These are phyloP conservation scores for Tolypocladium ophioglossoides DNA, from an alignment of 2,329 filamentous ascomycete species.

Conservation along the genomic window DNA sequence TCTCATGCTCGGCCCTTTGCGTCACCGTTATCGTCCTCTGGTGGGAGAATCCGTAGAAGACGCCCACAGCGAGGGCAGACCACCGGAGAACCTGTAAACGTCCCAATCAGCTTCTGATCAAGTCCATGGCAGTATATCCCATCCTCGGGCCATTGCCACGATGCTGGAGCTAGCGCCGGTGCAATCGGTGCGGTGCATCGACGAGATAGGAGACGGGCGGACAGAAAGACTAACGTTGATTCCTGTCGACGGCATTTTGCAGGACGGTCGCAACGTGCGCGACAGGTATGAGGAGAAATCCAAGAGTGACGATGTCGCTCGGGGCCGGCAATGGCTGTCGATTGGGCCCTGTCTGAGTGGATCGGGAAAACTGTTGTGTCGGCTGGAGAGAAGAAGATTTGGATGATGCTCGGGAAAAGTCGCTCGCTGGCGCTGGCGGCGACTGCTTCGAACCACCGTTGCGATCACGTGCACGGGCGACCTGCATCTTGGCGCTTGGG, in stretches of 20 bases:
- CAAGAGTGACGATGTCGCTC: conserved; percentile 22
- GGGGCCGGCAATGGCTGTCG: conserved; percentile 29
- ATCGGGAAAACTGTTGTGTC: conserved; percentile 28
- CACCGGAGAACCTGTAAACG: conserved; percentile 79
- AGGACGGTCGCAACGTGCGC: conserved; percentile 31
- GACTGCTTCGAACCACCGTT: background rate
- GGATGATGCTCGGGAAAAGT: conserved; percentile 34
- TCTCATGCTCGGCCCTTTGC: conserved; percentile 58
- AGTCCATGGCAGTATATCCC: background rate
- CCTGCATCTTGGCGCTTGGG: background rate
- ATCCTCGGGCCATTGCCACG: conserved; percentile 1
- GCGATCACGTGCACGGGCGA: conserved; percentile 13
- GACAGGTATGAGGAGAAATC: conserved; percentile 25
- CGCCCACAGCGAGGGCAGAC: conserved; percentile 80
- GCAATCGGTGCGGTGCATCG: background rate
- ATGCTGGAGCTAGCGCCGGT: background rate
- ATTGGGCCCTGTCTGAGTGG: conserved; percentile 31
- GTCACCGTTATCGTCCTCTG: conserved; percentile 68
- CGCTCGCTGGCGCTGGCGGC: conserved; percentile 13
- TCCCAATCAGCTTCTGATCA: conserved; percentile 15
- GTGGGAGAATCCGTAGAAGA: conserved; percentile 94
- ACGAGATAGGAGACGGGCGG: conserved; percentile 10
- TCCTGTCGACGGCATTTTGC: conserved; percentile 56
- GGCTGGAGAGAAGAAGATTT: conserved; percentile 28
- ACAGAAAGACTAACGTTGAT: conserved; percentile 47